Conservation (phyloP, 2,329 filamentous ascomycete species). For the Cladorrhinum sp. region DNA sequence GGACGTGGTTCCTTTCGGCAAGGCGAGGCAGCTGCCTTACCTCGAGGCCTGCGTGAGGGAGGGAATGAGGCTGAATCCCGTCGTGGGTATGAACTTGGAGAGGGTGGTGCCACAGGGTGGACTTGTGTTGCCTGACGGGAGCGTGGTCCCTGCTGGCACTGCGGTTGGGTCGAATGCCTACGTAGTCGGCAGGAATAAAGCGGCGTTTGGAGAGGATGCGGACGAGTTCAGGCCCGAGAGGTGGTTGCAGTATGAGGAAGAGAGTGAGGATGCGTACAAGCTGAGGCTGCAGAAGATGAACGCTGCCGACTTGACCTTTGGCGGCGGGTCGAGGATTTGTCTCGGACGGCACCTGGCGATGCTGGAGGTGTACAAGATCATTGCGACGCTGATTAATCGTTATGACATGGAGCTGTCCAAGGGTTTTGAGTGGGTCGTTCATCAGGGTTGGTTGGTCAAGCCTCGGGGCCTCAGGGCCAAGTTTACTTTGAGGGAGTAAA, state of each 20-base stretch:
- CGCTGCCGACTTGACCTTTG: slow-evolving; percentile 35
- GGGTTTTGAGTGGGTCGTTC: slow-evolving; percentile 15
- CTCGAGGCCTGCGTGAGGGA: slow-evolving; percentile 40
- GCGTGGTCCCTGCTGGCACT: slow-evolving; percentile 20
- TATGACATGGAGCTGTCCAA: slow-evolving; percentile 30
- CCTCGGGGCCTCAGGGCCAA: too few relatives aligned
- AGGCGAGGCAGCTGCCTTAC: slow-evolving; percentile 32
- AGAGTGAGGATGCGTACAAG: slow-evolving; percentile 13
- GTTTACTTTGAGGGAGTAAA: slow-evolving; percentile 7
- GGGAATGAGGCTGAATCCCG: slow-evolving; percentile 40
- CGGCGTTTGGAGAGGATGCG: slow-evolving; percentile 42
- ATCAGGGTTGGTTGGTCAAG: slow-evolving; percentile 14
- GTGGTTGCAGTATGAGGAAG: slow-evolving; percentile 38
- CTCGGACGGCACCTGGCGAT: slow-evolving; percentile 34
- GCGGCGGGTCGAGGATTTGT: slow-evolving; percentile 35
- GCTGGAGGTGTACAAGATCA: slow-evolving; percentile 35
- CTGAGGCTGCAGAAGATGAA: slow-evolving; percentile 37
- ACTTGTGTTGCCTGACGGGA: slow-evolving; percentile 20
- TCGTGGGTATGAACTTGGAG: slow-evolving; percentile 30
- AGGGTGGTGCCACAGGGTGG: slow-evolving; percentile 26
- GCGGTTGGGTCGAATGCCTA: slow-evolving; percentile 38
- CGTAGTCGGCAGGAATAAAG: slow-evolving; percentile 36
- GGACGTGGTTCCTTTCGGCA: slow-evolving; percentile 22
- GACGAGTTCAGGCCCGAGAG: slow-evolving; percentile 45
- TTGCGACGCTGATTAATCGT: slow-evolving; percentile 44